Evolutionary conservation across 2,329 filamentous ascomycete species (phyloP).

Genomic region (Blastomyces parvus): DNA sequence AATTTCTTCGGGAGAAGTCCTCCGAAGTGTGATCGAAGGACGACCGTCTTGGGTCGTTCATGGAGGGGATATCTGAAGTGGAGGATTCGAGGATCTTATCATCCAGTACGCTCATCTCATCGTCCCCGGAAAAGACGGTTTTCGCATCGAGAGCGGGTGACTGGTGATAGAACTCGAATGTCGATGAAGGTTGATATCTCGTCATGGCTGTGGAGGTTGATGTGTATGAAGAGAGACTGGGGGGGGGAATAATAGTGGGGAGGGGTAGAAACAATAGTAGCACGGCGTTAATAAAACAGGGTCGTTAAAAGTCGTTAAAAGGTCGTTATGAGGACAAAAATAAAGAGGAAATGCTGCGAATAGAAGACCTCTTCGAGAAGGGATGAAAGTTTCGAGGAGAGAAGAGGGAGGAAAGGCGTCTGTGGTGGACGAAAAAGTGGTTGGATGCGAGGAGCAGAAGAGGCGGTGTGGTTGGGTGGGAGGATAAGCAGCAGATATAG

Average conservation of each 20-base stretch:
- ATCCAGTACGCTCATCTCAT: slow-evolving; percentile 45
- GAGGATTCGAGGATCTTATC: slow-evolving; percentile 43
- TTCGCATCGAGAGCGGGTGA: slow-evolving; percentile 36
- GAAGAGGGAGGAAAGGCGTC: slow-evolving; percentile 6
- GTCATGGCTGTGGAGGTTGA: slow-evolving; percentile 30
- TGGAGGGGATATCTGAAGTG: slow-evolving; percentile 41
- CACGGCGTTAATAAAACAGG: slow-evolving; percentile 12
- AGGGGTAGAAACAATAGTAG: slow-evolving; percentile 12
- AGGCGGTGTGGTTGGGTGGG: slow-evolving; percentile 12
- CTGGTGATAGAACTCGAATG: slow-evolving; percentile 37
- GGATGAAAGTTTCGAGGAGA: slow-evolving; percentile 9
- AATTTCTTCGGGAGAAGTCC: slow-evolving; percentile 45
- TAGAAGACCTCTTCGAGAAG: slow-evolving; percentile 10
- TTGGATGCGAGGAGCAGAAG: slow-evolving; percentile 8
- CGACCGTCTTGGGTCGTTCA: slow-evolving; percentile 34
- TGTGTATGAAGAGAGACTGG: slow-evolving; percentile 12
- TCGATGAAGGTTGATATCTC: slow-evolving; percentile 33
- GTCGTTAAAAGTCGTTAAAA: slow-evolving; percentile 11
- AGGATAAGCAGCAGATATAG: slow-evolving; percentile 3
- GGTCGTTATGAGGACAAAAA: slow-evolving; percentile 8
- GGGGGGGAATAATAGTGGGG: slow-evolving; percentile 6
- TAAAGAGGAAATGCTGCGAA: slow-evolving; percentile 14
- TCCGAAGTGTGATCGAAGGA: slow-evolving; percentile 42
- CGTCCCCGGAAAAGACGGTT: slow-evolving; percentile 36
- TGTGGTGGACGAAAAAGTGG: slow-evolving; percentile 9